Percentiles rank a stretch among this genome's conserved stretches.
Evolutionary conservation across 2,329 filamentous ascomycete genomes (phyloP).

Genomic region (Periconia sp.): DNA sequence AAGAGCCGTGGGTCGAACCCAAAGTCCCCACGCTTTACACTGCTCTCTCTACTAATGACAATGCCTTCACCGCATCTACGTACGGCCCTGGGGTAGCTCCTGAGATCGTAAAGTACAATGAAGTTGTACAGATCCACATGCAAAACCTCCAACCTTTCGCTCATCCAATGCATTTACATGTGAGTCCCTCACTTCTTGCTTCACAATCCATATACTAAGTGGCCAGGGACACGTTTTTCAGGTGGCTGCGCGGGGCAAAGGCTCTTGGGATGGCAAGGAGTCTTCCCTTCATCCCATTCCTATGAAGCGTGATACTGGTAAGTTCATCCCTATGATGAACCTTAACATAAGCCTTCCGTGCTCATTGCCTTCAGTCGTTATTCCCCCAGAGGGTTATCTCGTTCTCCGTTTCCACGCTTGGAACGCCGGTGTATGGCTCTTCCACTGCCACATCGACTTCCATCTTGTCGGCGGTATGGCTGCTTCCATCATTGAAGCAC

Average conservation of each 20-base stretch:
- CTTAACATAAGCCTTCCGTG: background rate
- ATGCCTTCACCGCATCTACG: slow-evolving; percentile 55
- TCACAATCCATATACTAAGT: background rate
- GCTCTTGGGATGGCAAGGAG: slow-evolving; percentile 50
- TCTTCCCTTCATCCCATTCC: slow-evolving; percentile 46
- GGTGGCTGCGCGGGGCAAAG: slow-evolving; percentile 50
- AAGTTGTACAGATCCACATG: slow-evolving; percentile 47
- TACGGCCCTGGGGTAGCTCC: slow-evolving; percentile 59
- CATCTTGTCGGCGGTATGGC: slow-evolving; percentile 40
- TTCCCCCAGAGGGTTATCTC: slow-evolving; percentile 48
- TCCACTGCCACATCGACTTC: slow-evolving; percentile 43
- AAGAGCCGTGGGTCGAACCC: slow-evolving; percentile 72
- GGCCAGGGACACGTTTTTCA: slow-evolving; percentile 53
- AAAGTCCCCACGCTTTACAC: slow-evolving; percentile 82
- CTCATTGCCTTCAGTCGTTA: slow-evolving; percentile 43
- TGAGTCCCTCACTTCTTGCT: slow-evolving; percentile 2
- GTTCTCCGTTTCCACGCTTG: slow-evolving; percentile 47
- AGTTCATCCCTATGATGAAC: slow-evolving; percentile 10
- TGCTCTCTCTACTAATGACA: slow-evolving; percentile 63
- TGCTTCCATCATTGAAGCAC: slow-evolving; percentile 35
- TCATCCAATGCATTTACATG: slow-evolving; percentile 52
- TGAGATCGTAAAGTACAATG: slow-evolving; percentile 45
- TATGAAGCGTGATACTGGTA: slow-evolving; percentile 41
- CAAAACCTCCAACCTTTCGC: slow-evolving; percentile 40
- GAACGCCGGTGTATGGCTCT: slow-evolving; percentile 48